Evolutionary conservation across 1,284 basidiomycete species (phyloP).

Genomic region (Ceratobasidium theobromae): DNA sequence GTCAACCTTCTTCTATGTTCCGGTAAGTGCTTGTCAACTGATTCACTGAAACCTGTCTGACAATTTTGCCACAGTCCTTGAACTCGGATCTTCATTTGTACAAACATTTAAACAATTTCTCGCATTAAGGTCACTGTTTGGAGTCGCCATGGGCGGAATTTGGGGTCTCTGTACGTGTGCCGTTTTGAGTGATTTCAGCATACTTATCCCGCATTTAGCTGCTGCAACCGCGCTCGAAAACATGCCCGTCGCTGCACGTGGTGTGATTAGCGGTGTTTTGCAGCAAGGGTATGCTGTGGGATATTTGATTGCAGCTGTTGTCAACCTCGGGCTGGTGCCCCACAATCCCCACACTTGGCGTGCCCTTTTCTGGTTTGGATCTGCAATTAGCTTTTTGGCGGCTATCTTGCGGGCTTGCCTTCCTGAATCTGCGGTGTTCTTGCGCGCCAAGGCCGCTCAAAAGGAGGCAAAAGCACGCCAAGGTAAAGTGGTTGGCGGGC

Average conservation of each 20-base stretch:
- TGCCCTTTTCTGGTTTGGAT: slow-evolving; percentile 63
- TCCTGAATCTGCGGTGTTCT: slow-evolving; percentile 82
- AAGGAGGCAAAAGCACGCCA: slow-evolving; percentile 46
- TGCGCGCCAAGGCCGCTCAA: slow-evolving; percentile 56
- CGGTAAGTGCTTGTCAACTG: slow-evolving; percentile 50
- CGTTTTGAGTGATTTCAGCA: neutral
- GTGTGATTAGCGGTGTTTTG: slow-evolving; percentile 80
- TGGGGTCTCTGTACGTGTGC: slow-evolving; percentile 43
- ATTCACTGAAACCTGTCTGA: slow-evolving; percentile 39
- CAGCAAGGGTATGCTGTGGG: slow-evolving; percentile 80
- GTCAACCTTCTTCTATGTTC: slow-evolving; percentile 70
- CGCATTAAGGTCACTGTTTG: slow-evolving; percentile 73
- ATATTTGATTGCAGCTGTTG: slow-evolving; percentile 58
- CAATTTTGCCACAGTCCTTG: slow-evolving; percentile 42
- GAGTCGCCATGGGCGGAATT: slow-evolving; percentile 76
- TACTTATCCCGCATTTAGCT: slow-evolving; percentile 44
- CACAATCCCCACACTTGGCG: slow-evolving; percentile 57
- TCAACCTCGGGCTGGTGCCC: slow-evolving; percentile 74
- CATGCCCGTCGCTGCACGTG: slow-evolving; percentile 83
- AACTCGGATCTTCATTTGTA: slow-evolving; percentile 62
- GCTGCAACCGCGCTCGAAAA: slow-evolving; percentile 83
- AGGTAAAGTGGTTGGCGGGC: slow-evolving; percentile 40
- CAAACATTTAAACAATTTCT: slow-evolving; percentile 68
- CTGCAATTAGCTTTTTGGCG: slow-evolving; percentile 73
- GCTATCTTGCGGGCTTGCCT: slow-evolving; percentile 70